Conservation (phyloP, 176 grass and related monocot genomes). For the Eleusine indica region DNA sequence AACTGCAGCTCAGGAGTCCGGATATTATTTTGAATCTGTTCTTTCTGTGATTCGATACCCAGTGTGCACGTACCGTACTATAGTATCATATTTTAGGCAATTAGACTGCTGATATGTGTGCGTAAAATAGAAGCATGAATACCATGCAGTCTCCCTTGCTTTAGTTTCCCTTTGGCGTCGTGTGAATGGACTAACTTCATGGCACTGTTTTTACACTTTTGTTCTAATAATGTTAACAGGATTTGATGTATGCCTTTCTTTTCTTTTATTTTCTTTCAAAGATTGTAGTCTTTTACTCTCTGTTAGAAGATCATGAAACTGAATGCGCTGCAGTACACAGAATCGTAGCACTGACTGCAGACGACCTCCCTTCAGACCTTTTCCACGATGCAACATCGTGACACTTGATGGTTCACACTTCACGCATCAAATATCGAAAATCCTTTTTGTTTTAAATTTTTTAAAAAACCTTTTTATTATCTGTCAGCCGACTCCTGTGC, state of each 20-base stretch:
- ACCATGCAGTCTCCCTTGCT: too few relatives aligned
- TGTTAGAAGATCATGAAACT: background rate
- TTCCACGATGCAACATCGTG: background rate
- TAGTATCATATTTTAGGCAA: background rate
- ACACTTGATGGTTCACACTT: too few relatives aligned
- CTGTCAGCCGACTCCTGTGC: background rate
- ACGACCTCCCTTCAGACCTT: background rate
- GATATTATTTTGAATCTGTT: background rate
- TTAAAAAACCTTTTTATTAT: background rate
- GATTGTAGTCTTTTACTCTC: background rate
- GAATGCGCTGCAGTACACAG: background rate
- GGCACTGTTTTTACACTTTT: too few relatives aligned
- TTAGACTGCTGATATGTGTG: too few relatives aligned
- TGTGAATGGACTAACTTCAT: too few relatives aligned
- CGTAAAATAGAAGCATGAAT: too few relatives aligned
- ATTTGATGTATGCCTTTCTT: too few relatives aligned
- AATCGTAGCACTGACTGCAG: background rate
- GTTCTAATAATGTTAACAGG: background rate
- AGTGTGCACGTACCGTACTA: background rate
- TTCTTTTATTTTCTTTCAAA: too few relatives aligned
- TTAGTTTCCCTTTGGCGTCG: too few relatives aligned
- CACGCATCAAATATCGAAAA: background rate
- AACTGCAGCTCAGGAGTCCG: background rate
- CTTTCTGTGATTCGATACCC: background rate
- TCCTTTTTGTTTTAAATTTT: too few relatives aligned